Base-by-base conservation (phyloP, 164 flowering plant genomes). In the Saururus chinensis region DNA sequence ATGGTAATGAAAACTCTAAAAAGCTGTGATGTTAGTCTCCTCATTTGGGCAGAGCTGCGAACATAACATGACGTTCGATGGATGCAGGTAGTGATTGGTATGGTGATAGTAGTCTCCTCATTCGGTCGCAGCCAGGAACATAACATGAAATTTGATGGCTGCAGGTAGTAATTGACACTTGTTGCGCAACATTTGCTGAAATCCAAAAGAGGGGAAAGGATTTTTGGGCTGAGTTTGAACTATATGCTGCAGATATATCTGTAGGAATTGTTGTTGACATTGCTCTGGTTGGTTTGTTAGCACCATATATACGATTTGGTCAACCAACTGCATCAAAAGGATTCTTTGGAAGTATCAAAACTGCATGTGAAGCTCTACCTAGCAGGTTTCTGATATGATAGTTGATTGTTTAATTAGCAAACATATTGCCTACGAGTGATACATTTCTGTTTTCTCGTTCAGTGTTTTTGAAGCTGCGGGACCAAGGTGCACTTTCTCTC, bases 121-220 rank as follows among this genome's bases (percentile, higher is more conserved):
- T 30, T 30, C 37, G 6, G 37, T 30, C 37, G 6, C 37, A 30
- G 37, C 6, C 37, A 30, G 37, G 37, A 30, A 30, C 37, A 30
- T 30, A 30, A 30, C 14, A 45, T 45, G 49, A 45, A 8, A 45
- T 45, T 45, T 45, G 17, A 45, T 45, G 49, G 49, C 49, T 45
- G 49, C 79, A 90, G 97, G 69, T 88, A 63, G 86, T 90, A 24
- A 93, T 93, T 65, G 97, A 93, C 75, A 82, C 99, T 66, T 82
- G 89, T 68, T 93, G 97, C 78, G 99, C 97, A 55, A 93, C 99
- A 42, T 82, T 87, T 78, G 99, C 96, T 9, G 97, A 93, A 81
- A 79, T 85, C 69, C 93, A 87, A 61, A 90, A 90, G 68, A 83
- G 99, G 63, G 99, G 97, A 16, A 83, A 93, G 71, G 91, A 93